Conservation (phyloP, 441 rosid genomes). For the Theobroma grandiflorum region DNA sequence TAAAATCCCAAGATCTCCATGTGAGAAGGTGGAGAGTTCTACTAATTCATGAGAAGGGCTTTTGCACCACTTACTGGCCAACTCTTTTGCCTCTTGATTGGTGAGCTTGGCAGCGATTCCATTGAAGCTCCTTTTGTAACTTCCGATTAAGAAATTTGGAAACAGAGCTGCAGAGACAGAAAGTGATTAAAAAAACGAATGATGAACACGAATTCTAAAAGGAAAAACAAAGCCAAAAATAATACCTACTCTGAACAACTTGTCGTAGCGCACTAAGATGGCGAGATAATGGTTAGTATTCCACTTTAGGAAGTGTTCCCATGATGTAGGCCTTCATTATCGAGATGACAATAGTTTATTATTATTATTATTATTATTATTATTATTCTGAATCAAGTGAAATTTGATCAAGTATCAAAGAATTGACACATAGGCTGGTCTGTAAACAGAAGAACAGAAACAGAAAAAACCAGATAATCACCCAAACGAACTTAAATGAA, state of each 20-base stretch:
- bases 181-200: not conserved
- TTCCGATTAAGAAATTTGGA: slow-evolving; percentile 34
- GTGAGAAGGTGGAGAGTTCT: slow-evolving; percentile 20
- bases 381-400: too few species aligned
- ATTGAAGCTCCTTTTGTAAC: slow-evolving; percentile 53
- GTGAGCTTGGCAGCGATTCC: slow-evolving; percentile 58
- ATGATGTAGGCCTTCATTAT: slow-evolving; percentile 41
- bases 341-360: not conserved
- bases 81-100: slow-evolving; percentile 32
- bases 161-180: slow-evolving; percentile 18
- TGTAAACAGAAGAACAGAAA: too few species aligned
- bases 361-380: too few species aligned
- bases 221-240: not conserved
- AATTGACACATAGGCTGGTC: too few species aligned
- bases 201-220: not conserved
- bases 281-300: slow-evolving; percentile 29
- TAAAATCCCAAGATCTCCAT: not conserved
- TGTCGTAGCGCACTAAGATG: slow-evolving; percentile 38
- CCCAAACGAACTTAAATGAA: too few species aligned
- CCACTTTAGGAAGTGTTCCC: slow-evolving; percentile 43
- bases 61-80: slow-evolving; percentile 34
- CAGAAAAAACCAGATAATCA: too few species aligned
- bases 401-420: too few species aligned
- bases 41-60: not conserved
- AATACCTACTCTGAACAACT: slow-evolving; percentile 33